Conservation (phyloP, 1,284 basidiomycete genomes). For the Rhodofomes roseus region DNA sequence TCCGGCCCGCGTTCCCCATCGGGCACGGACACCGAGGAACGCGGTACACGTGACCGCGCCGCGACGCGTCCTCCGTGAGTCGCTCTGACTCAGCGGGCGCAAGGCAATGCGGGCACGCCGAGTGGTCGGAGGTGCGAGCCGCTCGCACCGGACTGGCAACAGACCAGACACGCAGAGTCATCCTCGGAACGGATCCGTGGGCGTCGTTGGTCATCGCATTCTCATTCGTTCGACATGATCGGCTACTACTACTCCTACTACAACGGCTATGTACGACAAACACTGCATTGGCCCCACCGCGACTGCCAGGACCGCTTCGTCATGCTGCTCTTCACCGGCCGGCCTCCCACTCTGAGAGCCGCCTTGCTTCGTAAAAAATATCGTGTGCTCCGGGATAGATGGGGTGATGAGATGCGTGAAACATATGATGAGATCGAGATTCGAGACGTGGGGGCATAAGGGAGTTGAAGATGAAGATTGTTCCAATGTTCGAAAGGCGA, state of each 20-base stretch:
- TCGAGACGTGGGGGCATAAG: background rate
- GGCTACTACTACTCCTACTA: background rate
- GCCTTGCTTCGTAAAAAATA: slow-evolving; percentile 4
- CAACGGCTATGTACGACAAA: background rate
- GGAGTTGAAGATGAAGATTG: background rate
- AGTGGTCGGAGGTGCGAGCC: background rate
- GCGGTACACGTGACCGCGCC: background rate
- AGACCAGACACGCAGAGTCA: background rate
- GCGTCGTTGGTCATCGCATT: background rate
- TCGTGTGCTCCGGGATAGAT: background rate
- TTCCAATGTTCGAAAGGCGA: background rate
- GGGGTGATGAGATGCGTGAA: background rate
- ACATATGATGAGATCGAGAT: background rate
- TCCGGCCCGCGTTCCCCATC: background rate
- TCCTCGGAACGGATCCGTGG: background rate
- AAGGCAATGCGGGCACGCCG: background rate
- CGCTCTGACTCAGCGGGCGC: background rate
- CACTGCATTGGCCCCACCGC: background rate
- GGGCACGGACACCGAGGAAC: background rate
- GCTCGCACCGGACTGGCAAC: background rate
- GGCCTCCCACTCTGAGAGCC: background rate
- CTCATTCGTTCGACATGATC: background rate
- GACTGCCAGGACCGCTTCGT: background rate
- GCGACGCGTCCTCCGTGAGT: background rate
- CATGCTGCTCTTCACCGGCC: background rate